A percentile compares a stretch with the other conserved stretches of the same genome.
Conservation (phyloP, 768 basidiomycete species). For the Suillus paluster region DNA sequence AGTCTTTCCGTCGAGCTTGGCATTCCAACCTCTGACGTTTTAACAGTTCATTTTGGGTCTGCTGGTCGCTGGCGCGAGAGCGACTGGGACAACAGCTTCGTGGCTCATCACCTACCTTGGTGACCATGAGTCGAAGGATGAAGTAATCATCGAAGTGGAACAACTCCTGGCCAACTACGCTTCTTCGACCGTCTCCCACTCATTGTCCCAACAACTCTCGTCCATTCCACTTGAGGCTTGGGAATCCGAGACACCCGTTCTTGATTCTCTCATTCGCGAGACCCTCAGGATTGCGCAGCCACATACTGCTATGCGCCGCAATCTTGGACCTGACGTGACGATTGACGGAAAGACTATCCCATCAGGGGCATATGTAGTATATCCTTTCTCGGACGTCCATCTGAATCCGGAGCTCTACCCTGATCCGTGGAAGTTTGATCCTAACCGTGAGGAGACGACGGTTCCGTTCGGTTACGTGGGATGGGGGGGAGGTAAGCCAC, state of each 20-base stretch:
- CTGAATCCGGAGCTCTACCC: conserved; percentile 73
- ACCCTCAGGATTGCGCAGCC: conserved; percentile 81
- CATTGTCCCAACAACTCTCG: conserved; percentile 53
- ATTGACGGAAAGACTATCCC: conserved; percentile 74
- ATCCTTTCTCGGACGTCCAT: conserved; percentile 82
- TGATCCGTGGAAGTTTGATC: conserved; percentile 81
- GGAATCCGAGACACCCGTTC: conserved; percentile 70
- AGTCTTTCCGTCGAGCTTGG: conserved; percentile 25
- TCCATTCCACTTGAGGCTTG: conserved; percentile 69
- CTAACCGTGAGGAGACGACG: conserved; percentile 52
- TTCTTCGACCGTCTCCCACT: conserved; percentile 27
- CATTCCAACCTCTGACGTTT: conserved; percentile 23
- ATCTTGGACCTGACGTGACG: conserved; percentile 71
- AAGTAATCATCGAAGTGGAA: conserved; percentile 64
- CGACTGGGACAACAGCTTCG: conserved; percentile 79
- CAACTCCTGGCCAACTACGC: conserved; percentile 52
- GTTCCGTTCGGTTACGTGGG: conserved; percentile 68
- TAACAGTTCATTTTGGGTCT: conserved; percentile 81
- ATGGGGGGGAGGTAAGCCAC: conserved; percentile 75
- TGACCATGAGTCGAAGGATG: conserved; percentile 67
- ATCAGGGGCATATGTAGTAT: conserved; percentile 75
- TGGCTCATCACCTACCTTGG: conserved; percentile 79
- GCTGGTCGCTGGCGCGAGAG: conserved; percentile 79
- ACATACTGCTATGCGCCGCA: conserved; percentile 80
- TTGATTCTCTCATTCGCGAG: conserved; percentile 76